These are phyloP conservation scores for Vaccinium myrtillus DNA, from an alignment of 148 eudicot genomes.

Conservation along the genomic window DNA sequence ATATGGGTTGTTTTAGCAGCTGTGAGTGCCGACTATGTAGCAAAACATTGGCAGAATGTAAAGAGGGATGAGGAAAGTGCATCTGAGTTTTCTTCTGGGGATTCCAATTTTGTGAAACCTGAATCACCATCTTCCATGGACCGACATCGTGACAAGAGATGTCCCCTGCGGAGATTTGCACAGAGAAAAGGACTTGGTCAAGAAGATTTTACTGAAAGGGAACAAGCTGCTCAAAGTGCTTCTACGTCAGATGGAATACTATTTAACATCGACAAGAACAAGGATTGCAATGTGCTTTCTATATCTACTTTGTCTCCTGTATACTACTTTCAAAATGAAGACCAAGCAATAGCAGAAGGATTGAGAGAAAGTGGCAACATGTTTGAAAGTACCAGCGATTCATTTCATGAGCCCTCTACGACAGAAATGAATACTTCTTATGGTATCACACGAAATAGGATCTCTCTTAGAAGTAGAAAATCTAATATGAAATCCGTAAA, in stretches of 20 bases:
- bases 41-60: slow-evolving; percentile 58
- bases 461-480: slow-evolving; percentile 45
- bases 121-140: slow-evolving; percentile 31
- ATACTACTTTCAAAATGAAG: slow-evolving; percentile 20
- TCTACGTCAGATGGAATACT: slow-evolving; percentile 25
- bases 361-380: slow-evolving; percentile 23
- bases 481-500: slow-evolving; percentile 39
- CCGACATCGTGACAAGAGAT: slow-evolving; percentile 28
- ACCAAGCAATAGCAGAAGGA: slow-evolving; percentile 26
- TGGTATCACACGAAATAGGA: slow-evolving; percentile 37
- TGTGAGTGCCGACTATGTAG: slow-evolving; percentile 81
- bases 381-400: slow-evolving; percentile 25
- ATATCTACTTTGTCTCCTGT: slow-evolving; percentile 26
- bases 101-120: slow-evolving; percentile 28
- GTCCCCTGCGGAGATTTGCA: slow-evolving; percentile 17
- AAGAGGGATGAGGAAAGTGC: slow-evolving; percentile 33
- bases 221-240: slow-evolving; percentile 22
- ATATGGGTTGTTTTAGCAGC: slow-evolving; percentile 81
- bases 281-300: slow-evolving; percentile 24
- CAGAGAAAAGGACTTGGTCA: slow-evolving; percentile 16
- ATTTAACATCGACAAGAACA: background rate
- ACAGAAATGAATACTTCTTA: slow-evolving; percentile 35
- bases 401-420: slow-evolving; percentile 28
- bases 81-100: slow-evolving; percentile 29
- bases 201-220: slow-evolving; percentile 26